Percentiles rank a stretch among this genome's conserved stretches.
These are phyloP conservation scores for Maudiozyma bulderi DNA, from an alignment of 805 yeast genomes.

Conservation along the genomic window DNA sequence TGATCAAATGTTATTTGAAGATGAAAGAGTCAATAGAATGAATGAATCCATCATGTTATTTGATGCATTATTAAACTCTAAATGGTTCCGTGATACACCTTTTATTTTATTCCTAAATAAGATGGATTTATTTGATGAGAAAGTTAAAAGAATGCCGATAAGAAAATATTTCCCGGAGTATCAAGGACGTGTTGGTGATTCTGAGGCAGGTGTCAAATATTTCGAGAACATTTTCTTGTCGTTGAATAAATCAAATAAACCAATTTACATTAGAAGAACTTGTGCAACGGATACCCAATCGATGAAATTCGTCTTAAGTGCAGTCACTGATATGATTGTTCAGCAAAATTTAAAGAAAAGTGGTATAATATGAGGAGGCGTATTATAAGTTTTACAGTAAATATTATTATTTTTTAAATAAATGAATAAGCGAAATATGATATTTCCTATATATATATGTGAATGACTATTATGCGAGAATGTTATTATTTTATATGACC, in stretches of 20 bases:
- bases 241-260: slow-evolving; percentile 52
- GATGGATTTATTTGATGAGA: slow-evolving; percentile 68
- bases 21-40: slow-evolving; percentile 80
- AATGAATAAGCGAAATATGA: not conserved
- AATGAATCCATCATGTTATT: slow-evolving; percentile 80
- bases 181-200: slow-evolving; percentile 53
- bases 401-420: not conserved
- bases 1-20: slow-evolving; percentile 87
- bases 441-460: not conserved
- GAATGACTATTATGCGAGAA: not conserved
- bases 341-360: slow-evolving; percentile 72
- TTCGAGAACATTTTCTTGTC: slow-evolving; percentile 60
- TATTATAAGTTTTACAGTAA: no score
- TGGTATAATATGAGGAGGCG: slow-evolving; percentile 46
- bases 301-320: slow-evolving; percentile 83
- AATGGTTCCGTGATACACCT: slow-evolving; percentile 79
- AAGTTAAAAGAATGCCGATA: slow-evolving; percentile 58
- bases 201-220: slow-evolving; percentile 57
- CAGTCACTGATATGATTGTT: slow-evolving; percentile 85
- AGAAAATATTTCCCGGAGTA: slow-evolving; percentile 70
- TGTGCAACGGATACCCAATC: slow-evolving; percentile 90
- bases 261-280: slow-evolving; percentile 85
- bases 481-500: not conserved
- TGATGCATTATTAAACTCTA: slow-evolving; percentile 72
- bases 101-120: slow-evolving; percentile 85